A percentile compares a stretch with the other conserved stretches of the same genome.
Conservation (phyloP, 2,329 filamentous ascomycete genomes). For the Bipolaris cookei region DNA sequence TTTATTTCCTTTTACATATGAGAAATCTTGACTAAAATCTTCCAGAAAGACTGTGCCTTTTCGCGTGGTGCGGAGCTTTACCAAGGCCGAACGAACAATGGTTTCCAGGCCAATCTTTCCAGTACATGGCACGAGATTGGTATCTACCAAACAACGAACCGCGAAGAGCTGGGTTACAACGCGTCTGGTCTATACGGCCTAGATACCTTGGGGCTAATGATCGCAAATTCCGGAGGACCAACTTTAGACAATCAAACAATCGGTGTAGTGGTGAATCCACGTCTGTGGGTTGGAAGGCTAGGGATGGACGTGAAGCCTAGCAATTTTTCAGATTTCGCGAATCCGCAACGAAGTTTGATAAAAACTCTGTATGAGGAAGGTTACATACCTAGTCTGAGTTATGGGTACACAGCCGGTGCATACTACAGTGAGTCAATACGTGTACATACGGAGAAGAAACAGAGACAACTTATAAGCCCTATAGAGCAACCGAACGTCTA, state of each 20-base stretch:
- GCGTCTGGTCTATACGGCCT: slow-evolving; percentile 26
- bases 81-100: slow-evolving; percentile 16
- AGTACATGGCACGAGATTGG: slow-evolving; percentile 28
- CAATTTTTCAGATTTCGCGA: slow-evolving; percentile 55
- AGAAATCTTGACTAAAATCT: background rate
- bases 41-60: background rate
- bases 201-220: slow-evolving; percentile 24
- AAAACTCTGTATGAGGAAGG: background rate
- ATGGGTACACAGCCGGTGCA: slow-evolving; percentile 31
- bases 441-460: no score
- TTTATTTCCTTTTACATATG: no score
- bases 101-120: slow-evolving; percentile 19
- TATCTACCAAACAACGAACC: slow-evolving; percentile 15
- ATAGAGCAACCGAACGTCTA: slow-evolving; percentile 1
- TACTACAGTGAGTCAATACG: slow-evolving; percentile 23
- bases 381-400: slow-evolving; percentile 23
- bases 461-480: background rate
- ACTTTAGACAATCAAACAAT: slow-evolving; percentile 19
- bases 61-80: slow-evolving; percentile 21
- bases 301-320: slow-evolving; percentile 54
- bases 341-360: slow-evolving; percentile 4
- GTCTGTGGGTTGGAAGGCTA: slow-evolving; percentile 34
- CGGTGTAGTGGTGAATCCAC: slow-evolving; percentile 18
- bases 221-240: slow-evolving; percentile 38
- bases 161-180: slow-evolving; percentile 21